These are phyloP conservation scores for Fennellomyces sp. DNA, from an alignment of 371 early-diverging fungal species.

Conservation along the genomic window DNA sequence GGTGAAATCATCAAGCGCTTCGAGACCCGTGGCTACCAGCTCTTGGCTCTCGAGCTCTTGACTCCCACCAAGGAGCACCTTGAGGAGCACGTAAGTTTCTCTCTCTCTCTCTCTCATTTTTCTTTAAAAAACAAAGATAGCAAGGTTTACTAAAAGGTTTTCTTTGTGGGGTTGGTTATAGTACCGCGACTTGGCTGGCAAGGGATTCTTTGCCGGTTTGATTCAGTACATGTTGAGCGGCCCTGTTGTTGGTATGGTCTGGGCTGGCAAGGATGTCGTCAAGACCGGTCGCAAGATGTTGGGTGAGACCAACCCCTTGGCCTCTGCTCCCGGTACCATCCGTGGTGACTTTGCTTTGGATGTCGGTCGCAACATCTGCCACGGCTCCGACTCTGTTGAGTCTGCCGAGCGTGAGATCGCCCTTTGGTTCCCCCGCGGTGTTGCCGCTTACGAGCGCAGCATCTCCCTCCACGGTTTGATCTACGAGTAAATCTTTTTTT, in stretches of 20 bases:
- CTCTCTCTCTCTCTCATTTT: neutral
- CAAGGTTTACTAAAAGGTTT: neutral
- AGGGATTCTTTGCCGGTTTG: constrained; percentile 96
- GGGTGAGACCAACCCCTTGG: constrained; percentile 94
- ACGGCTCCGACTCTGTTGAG: constrained; percentile 99
- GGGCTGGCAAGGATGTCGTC: constrained; percentile 97
- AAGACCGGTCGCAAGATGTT: constrained; percentile 96
- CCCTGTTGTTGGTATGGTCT: constrained; percentile 95
- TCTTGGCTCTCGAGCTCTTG: constrained; percentile 84
- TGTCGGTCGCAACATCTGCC: constrained; percentile 94
- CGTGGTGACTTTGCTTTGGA: constrained; percentile 98
- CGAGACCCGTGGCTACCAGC: constrained; percentile 86
- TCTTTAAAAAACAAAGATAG: neutral
- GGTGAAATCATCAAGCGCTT: constrained; percentile 97
- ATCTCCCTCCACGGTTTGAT: constrained; percentile 67
- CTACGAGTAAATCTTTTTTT: constrained; percentile 86
- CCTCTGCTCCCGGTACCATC: constrained; percentile 98
- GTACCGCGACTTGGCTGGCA: constrained; percentile 91
- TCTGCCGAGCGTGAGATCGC: constrained; percentile 96
- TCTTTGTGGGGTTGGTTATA: constrained; percentile 10
- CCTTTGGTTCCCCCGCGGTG: constrained; percentile 96
- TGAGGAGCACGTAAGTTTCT: constrained; percentile 82
- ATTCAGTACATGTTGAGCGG: constrained; percentile 88
- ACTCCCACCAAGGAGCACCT: constrained; percentile 79
- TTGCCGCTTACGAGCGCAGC: constrained; percentile 58